A percentile compares a stretch with the other conserved stretches of the same genome.
Conservation (phyloP, 202 grass and related monocot species). For the Digitaria exilis region DNA sequence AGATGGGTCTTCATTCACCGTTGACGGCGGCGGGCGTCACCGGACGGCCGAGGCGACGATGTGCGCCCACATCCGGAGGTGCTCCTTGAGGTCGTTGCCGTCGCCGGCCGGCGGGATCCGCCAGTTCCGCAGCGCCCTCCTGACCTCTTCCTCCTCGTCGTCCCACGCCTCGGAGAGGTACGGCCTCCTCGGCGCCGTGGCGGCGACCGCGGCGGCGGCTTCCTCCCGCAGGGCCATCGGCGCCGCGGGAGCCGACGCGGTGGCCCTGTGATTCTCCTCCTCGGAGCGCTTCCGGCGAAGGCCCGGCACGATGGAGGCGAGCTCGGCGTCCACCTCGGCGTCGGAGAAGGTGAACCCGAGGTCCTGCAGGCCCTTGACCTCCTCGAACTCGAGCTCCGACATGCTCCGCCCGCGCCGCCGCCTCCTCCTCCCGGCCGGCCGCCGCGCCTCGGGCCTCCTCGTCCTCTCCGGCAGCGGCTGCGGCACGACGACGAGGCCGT, state of each 20-base stretch:
- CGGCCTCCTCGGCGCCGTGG: conserved; percentile 32
- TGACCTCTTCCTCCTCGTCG: conserved; percentile 56
- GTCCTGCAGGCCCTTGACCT: conserved; percentile 74
- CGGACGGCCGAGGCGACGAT: conserved; percentile 64
- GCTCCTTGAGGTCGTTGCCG: conserved; percentile 62
- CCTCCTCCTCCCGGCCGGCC: conserved; percentile 1
- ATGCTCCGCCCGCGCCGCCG: conserved; percentile 54
- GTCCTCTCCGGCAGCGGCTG: background rate
- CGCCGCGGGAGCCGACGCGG: conserved; percentile 2
- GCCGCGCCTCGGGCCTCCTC: conserved; percentile 3
- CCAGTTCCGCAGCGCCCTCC: conserved; percentile 53
- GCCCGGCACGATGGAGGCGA: conserved; percentile 68
- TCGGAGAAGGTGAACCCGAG: conserved; percentile 84
- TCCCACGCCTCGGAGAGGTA: conserved; percentile 89
- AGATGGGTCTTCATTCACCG: background rate
- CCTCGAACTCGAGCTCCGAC: conserved; percentile 86
- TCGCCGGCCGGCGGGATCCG: conserved; percentile 45
- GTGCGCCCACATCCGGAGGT: conserved; percentile 74
- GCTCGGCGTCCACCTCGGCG: conserved; percentile 56
- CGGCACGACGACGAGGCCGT: conserved; percentile 28
- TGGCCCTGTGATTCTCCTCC: conserved; percentile 25
- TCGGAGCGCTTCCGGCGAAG: conserved; percentile 26
- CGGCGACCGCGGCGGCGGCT: background rate
- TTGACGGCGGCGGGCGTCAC: background rate
- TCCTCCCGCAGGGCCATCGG: background rate